Evolutionary conservation across 2,329 filamentous ascomycete species (phyloP), one percentile per base, ranked within the genome.

Genomic region (Aspergillus eucalypticola): DNA sequence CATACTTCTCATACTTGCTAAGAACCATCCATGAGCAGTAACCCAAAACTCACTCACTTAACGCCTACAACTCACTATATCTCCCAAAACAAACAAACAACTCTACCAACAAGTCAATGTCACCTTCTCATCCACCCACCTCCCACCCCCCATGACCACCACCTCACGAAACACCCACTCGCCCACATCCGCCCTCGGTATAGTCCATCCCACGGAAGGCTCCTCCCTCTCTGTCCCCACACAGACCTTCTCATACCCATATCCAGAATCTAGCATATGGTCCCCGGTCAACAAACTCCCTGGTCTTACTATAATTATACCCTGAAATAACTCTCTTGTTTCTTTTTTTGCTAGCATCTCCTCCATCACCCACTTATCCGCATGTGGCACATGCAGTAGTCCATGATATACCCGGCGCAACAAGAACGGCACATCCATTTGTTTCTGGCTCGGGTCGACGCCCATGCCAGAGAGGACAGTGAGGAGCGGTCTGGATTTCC

Each of bases 331-430:
- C 42, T 68, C 46, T 54, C 57, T 56, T 6, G 51, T 13, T 1
- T 51, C 39, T 17, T 8, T 42, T 17, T 42, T 32, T 23, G 69
- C 35, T 10, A 81, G 52, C 10, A 66, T 27, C 35, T 55, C 57
- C 57, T 76, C 73, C 67, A 73, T 78, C 3, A 68, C 64, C 57
- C 59, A 64, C 68, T 78, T 78, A 60, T 78, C 76, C 19, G 67
- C 71, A 60, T 82, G 69, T 25, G 69, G 69, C 21, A 64, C 69
- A 52, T 66, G 67, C 60, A 72, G 67, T 29, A 71, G 42, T 58
- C 64, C 69, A 17, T 69, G 63, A 49, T 77, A 78, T 25, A 77
- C 19, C 3, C 73, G 72, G 6, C 64, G 58, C 61, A 77, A 68
- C 3, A 64, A 64, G 5, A 71, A 55, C 1, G 75, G 76, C 21